Conservation (phyloP, 176 grass and related monocot genomes). For the Oryza meridionalis region DNA sequence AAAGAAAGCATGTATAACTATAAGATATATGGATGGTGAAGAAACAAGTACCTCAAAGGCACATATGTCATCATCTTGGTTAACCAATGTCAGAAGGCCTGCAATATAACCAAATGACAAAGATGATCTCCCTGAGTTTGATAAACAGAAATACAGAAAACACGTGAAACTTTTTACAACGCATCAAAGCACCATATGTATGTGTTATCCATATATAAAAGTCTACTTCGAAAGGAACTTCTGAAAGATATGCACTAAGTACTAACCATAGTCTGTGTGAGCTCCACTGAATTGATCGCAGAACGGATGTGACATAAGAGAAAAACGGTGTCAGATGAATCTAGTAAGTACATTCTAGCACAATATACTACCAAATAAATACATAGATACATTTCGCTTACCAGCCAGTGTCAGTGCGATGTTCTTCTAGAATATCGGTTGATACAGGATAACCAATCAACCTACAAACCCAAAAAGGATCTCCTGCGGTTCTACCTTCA, state of each 20-base stretch:
- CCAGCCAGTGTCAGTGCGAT: constrained; percentile 82
- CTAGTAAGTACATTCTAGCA: constrained; percentile 3
- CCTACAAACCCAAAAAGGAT: constrained; percentile 81
- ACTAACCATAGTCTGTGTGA: constrained; percentile 96
- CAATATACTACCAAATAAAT: neutral
- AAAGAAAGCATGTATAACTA: too few relatives aligned
- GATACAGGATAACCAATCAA: constrained; percentile 84
- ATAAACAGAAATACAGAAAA: neutral
- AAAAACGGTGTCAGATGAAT: constrained; percentile 36
- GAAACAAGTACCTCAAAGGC: constrained; percentile 82
- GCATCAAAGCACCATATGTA: neutral
- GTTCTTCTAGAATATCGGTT: constrained; percentile 69
- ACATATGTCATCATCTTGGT: constrained; percentile 84
- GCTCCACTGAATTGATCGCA: constrained; percentile 56
- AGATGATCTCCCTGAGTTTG: neutral
- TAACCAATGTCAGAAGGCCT: constrained; percentile 90
- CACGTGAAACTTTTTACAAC: too few relatives aligned
- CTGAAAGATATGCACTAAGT: neutral
- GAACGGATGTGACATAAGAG: constrained; percentile 4
- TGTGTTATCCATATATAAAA: too few relatives aligned
- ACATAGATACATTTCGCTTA: constrained; percentile 32
- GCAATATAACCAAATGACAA: constrained; percentile 28
- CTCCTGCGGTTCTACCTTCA: constrained; percentile 62
- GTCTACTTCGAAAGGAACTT: neutral
- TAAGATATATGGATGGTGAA: neutral